phyloP scores from a whole-genome alignment of 2,329 filamentous ascomycete species.

The Dactylonectria estremocensis region DNA sequence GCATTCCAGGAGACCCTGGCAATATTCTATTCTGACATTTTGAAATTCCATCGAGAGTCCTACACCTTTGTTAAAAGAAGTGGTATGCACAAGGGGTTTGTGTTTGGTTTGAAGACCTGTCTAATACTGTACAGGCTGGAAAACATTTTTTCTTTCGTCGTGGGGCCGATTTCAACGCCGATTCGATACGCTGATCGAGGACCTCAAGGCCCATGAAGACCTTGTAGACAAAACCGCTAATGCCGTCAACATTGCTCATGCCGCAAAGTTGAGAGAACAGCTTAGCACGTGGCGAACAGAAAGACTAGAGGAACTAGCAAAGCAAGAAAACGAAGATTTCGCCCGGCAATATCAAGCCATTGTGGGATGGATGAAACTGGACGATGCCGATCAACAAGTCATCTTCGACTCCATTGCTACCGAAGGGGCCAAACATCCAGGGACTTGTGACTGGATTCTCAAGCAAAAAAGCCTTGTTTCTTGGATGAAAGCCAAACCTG shows the following conservation, averaged over 20 bases:
- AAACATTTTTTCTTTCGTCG: conserved; percentile 51
- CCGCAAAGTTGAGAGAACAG: conserved; percentile 20
- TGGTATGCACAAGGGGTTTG: conserved; percentile 33
- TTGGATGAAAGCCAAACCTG: conserved; percentile 44
- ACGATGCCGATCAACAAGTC: conserved; percentile 50
- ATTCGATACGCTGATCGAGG: conserved; percentile 52
- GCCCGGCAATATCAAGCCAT: conserved; percentile 46
- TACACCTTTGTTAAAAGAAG: conserved; percentile 60
- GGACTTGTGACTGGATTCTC: conserved; percentile 54
- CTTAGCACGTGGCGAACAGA: conserved; percentile 19
- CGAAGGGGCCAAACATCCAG: conserved; percentile 47
- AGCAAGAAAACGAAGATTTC: conserved; percentile 43
- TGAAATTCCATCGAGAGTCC: conserved; percentile 61
- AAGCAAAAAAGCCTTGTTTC: conserved; percentile 45
- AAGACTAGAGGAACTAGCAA: neutral
- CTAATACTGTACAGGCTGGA: conserved; percentile 51
- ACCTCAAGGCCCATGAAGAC: conserved; percentile 49
- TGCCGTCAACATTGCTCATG: conserved; percentile 46
- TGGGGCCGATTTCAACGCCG: conserved; percentile 55
- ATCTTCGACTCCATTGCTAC: conserved; percentile 48
- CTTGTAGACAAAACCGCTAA: conserved; percentile 52
- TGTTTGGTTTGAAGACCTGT: no score
- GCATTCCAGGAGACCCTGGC: conserved; percentile 59
- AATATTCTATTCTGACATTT: conserved; percentile 61
- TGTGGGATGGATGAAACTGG: conserved; percentile 48